Percentiles rank a stretch among this genome's conserved stretches.
These are phyloP conservation scores for Suhomyces faveliae DNA, from an alignment of 805 yeast species.

Conservation along the genomic window DNA sequence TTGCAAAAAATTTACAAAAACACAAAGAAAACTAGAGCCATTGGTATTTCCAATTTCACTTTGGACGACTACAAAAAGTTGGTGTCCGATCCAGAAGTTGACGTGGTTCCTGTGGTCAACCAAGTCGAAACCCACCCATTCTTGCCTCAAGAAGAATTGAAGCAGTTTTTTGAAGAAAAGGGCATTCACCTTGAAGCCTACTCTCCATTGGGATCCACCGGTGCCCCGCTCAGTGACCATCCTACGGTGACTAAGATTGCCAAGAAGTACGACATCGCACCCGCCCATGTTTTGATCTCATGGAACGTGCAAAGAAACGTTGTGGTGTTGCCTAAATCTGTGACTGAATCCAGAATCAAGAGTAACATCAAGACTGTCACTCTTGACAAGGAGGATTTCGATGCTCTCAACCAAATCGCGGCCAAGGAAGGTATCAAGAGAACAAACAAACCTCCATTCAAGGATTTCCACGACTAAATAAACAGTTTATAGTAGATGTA, in stretches of 20 bases:
- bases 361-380: slow-evolving; percentile 36
- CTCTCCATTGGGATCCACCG: slow-evolving; percentile 69
- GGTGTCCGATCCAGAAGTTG: slow-evolving; percentile 47
- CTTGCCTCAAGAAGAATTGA: slow-evolving; percentile 61
- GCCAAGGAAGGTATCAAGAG: slow-evolving; percentile 33
- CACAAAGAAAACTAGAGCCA: slow-evolving; percentile 55
- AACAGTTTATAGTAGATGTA: neutral
- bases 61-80: slow-evolving; percentile 50
- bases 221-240: slow-evolving; percentile 51
- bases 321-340: slow-evolving; percentile 45
- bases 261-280: slow-evolving; percentile 37
- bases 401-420: slow-evolving; percentile 29
- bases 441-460: slow-evolving; percentile 24
- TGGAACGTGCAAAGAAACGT: slow-evolving; percentile 61
- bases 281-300: slow-evolving; percentile 54
- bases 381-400: slow-evolving; percentile 37
- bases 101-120: slow-evolving; percentile 62
- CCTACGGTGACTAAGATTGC: slow-evolving; percentile 44
- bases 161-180: slow-evolving; percentile 50
- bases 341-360: slow-evolving; percentile 34
- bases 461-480: slow-evolving; percentile 16
- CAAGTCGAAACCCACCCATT: slow-evolving; percentile 79
- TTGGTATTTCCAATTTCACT: slow-evolving; percentile 78
- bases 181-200: slow-evolving; percentile 68
- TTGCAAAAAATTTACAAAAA: slow-evolving; percentile 56